Percentiles rank a stretch among this genome's conserved stretches.
phyloP scores from a whole-genome alignment of 75 land plant genomes.

The Chamaecyparis obtusa region DNA sequence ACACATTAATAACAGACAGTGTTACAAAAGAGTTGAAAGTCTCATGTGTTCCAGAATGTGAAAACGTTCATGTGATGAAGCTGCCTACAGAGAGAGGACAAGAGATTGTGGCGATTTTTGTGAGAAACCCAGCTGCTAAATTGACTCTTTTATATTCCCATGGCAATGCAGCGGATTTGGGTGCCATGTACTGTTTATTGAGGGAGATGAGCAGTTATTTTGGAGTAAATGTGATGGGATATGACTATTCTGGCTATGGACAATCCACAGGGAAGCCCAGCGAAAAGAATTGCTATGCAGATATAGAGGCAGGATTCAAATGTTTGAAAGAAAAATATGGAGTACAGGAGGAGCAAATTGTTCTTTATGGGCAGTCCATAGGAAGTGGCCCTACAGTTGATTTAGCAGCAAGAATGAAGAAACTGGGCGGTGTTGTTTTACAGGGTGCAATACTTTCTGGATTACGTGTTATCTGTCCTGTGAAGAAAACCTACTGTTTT shows the following conservation, averaged over 20 bases:
- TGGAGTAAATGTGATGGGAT: constrained; percentile 52
- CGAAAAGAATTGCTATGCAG: constrained; percentile 71
- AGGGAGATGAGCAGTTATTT: constrained; percentile 45
- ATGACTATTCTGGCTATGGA: constrained; percentile 69
- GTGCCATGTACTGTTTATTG: constrained; percentile 43
- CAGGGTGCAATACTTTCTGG: constrained; percentile 78
- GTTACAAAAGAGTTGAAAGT: constrained; percentile 15
- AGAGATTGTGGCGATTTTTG: constrained; percentile 46
- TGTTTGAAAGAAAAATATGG: constrained; percentile 67
- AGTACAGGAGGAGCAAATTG: constrained; percentile 54
- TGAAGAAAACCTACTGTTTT: constrained; percentile 72
- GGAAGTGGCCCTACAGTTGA: constrained; percentile 83
- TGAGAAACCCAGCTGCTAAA: constrained; percentile 30
- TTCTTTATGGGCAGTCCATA: constrained; percentile 79
- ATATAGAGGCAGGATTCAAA: constrained; percentile 70
- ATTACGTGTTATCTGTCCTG: constrained; percentile 71
- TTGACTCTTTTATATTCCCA: constrained; percentile 55
- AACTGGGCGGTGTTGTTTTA: constrained; percentile 64
- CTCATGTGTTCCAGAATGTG: constrained; percentile 19
- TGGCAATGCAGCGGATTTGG: constrained; percentile 60
- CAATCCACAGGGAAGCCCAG: constrained; percentile 65
- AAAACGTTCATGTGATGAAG: constrained; percentile 31
- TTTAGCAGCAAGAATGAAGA: constrained; percentile 53
- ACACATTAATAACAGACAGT: constrained; percentile 27
- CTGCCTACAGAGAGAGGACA: constrained; percentile 41